Evolutionary conservation across 1,284 basidiomycete species (phyloP).

Genomic region (Cystobasidium sp.): DNA sequence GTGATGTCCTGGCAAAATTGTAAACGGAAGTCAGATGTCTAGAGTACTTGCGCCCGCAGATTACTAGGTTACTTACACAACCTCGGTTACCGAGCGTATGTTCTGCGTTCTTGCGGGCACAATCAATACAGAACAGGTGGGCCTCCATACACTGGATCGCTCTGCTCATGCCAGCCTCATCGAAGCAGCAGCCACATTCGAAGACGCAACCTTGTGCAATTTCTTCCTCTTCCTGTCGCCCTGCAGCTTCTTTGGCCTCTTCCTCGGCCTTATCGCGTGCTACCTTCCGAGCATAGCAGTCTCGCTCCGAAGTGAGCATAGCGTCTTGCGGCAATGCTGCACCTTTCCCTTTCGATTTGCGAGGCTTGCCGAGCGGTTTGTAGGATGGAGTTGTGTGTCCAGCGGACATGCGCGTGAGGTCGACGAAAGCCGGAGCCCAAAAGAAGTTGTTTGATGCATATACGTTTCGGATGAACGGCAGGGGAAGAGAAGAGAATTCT

Average conservation of each 20-base stretch:
- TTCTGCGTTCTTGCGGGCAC: slow-evolving; percentile 49
- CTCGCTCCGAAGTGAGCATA: not conserved
- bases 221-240: slow-evolving; percentile 44
- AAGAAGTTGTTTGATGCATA: slow-evolving; percentile 1
- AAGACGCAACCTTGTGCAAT: slow-evolving; percentile 46
- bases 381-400: not conserved
- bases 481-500: slow-evolving; percentile 24
- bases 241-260: slow-evolving; percentile 10
- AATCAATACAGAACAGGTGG: slow-evolving; percentile 53
- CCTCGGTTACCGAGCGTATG: slow-evolving; percentile 50
- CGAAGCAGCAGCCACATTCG: slow-evolving; percentile 54
- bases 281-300: slow-evolving; percentile 23
- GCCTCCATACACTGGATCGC: slow-evolving; percentile 50
- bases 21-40: not conserved
- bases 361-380: slow-evolving; percentile 14
- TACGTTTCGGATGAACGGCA: slow-evolving; percentile 13
- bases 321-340: slow-evolving; percentile 2
- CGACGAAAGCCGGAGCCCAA: slow-evolving; percentile 10
- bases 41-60: not conserved
- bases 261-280: slow-evolving; percentile 42
- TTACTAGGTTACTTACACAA: slow-evolving; percentile 34
- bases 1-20: slow-evolving; percentile 44
- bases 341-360: slow-evolving; percentile 23
- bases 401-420: slow-evolving; percentile 5
- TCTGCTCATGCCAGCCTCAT: slow-evolving; percentile 32